Base-by-base conservation (phyloP, 2,329 filamentous ascomycete species). In the Alternaria novae-zelandiae region DNA sequence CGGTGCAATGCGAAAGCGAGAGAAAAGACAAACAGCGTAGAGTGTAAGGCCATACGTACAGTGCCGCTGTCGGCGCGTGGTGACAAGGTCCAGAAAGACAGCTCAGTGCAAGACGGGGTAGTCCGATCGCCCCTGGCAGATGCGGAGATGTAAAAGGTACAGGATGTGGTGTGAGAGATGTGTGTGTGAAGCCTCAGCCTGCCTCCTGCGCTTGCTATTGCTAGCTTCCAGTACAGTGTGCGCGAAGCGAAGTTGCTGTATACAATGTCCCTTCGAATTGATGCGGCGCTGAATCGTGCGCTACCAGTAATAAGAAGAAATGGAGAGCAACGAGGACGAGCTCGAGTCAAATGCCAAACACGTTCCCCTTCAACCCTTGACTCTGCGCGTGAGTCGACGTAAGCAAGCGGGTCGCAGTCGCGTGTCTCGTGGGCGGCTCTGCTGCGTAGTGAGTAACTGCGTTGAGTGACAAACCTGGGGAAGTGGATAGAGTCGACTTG, bases 61-160 rank as follows among this genome's bases (percentile, higher is more conserved):
- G 70, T 77, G 72, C 74, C 77, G 69, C 77, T 73, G 67, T 65
- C 65, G 64, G 69, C 66, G 71, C 69, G 73, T 67, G 60, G 67
- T 69, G 71, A 75, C 70, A 72, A 71, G 68, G 67, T 73, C 76
- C 69, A 66, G 69, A 73, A 75, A 73, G 74, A 73, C 63, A 70
- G 76, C 70, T 76, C 68, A 75, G 73, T 57, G 72, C 70, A 70
- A 75, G 65, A 74, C 51, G 65, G 61, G 67, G 67, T 67, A 73
- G 56, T 75, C 77, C 76, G 77, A 79, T 78, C 76, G 77, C 77
- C 77, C 71, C 77, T 79, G 77, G 76, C 77, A 79, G 76, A 79
- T 79, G 68, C 77, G 74, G 77, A 78, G 41, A 63, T 70, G 66
- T 70, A 64, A 71, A 76, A 74, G 70, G 73, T 78, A 79, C 77